Evolutionary conservation across 2,329 filamentous ascomycete species (phyloP).

Genomic region (Lizonia empirigonia): DNA sequence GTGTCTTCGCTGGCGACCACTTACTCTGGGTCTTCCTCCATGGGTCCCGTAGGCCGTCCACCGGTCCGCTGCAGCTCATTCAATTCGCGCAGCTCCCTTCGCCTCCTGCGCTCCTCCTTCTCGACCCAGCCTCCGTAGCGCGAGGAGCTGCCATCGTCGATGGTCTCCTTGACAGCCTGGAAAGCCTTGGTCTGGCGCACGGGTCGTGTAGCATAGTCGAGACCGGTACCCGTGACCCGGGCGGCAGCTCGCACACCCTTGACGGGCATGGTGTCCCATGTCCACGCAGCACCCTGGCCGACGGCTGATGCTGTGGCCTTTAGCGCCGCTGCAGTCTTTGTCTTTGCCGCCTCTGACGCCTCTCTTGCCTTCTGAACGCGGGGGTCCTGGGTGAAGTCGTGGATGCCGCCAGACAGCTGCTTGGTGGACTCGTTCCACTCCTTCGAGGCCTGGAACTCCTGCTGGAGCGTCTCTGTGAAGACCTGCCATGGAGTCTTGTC

Average conservation of each 20-base stretch:
- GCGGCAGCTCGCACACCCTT: slow-evolving; percentile 89
- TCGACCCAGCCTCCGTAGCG: slow-evolving; percentile 96
- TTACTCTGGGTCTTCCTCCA: slow-evolving; percentile 88
- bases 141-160: slow-evolving; percentile 95
- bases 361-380: slow-evolving; percentile 83
- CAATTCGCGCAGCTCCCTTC: slow-evolving; percentile 73
- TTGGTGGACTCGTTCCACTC: slow-evolving; percentile 99
- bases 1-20: slow-evolving; percentile 43
- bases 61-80: slow-evolving; percentile 61
- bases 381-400: slow-evolving; percentile 92
- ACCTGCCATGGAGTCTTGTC: slow-evolving; percentile 99
- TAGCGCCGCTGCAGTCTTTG: slow-evolving; percentile 77
- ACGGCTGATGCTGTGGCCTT: slow-evolving; percentile 86
- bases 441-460: slow-evolving; percentile 94
- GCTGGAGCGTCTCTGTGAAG: slow-evolving; percentile 93
- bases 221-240: slow-evolving; percentile 79
- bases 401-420: slow-evolving; percentile 83
- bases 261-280: slow-evolving; percentile 93
- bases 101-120: slow-evolving; percentile 87
- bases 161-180: slow-evolving; percentile 90
- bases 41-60: slow-evolving; percentile 59
- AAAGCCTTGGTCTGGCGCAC: slow-evolving; percentile 93
- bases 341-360: slow-evolving; percentile 81
- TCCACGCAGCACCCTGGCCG: slow-evolving; percentile 91
- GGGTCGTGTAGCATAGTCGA: slow-evolving; percentile 94